Evolutionary conservation across 225 moss, liverwort and hornwort genomes (phyloP), one percentile per base, ranked within the genome.

Genomic region (Bryum argenteum): DNA sequence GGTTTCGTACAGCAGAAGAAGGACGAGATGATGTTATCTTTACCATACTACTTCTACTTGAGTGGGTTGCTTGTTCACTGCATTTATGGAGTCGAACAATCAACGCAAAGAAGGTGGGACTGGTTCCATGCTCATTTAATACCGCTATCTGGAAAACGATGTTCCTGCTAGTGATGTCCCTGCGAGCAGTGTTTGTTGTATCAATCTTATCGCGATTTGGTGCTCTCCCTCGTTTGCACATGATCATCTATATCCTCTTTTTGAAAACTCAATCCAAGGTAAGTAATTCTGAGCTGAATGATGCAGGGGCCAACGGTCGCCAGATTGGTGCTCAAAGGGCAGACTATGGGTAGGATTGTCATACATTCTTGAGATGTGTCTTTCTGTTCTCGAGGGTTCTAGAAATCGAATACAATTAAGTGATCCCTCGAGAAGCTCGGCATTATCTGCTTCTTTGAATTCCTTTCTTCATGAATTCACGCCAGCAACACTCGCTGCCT

Each of bases 281-380:
- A 76, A 43, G 61, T 41, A 18, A 63, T 22, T 68, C 37, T 79
- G 53, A 70, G 18, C 48, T 72, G 56, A 18, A 75, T 65, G 55
- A 68, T 77, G 17, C 83, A 93, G 96, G 85, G 88, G 86, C 44
- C 93, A 90, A 66, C 76, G 82, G 19, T 84, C 89, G 75, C 79
- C 80, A 66, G 92, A 91, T 58, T 98, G 98, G 98, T 82, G 79
- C 71, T 78, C 83, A 61, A 84, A 80, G 61, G 98, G 98, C 69
- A 82, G 77, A 78, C 65, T 94, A 37, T 89, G 88, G 92, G 56
- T 75, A 71, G 88, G 85, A 55, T 79, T 94, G 51, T 84, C 89
- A 56, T 85, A 59, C 45, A 63, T 94, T 56, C 84, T 98, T 43
- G 82, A 89, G 68, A 77, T 82, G 64, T 78, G 72, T 76, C 79